Conservation (phyloP, 176 grass and related monocot species). For the Luzula sylvatica region DNA sequence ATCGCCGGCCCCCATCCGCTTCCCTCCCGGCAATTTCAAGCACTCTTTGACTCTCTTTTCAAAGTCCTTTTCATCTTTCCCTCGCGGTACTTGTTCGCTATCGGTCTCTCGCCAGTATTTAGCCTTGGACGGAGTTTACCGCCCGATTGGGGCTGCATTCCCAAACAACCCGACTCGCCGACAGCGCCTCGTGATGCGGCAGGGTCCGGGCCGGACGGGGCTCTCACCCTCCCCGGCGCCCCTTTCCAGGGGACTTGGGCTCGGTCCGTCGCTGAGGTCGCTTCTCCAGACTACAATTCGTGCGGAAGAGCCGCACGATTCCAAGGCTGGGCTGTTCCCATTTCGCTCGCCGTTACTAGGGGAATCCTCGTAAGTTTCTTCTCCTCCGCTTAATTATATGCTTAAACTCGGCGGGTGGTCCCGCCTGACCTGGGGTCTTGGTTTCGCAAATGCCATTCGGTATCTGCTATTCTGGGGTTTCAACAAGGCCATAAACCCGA, state of each 20-base stretch:
- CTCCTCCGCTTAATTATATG: conserved; percentile 40
- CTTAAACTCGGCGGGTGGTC: too few relatives aligned
- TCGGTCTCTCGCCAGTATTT: conserved; percentile 42
- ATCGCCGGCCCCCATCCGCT: conserved; percentile 56
- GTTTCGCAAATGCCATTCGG: too few relatives aligned
- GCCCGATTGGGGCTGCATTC: too few relatives aligned
- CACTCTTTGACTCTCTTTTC: conserved; percentile 50
- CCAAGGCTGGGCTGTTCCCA: conserved; percentile 26
- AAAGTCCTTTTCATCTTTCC: conserved; percentile 34
- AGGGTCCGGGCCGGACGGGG: conserved; percentile 26
- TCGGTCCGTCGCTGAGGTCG: too few relatives aligned
- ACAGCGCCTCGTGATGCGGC: conserved; percentile 24
- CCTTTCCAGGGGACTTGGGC: conserved; percentile 27
- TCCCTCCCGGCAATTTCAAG: conserved; percentile 70
- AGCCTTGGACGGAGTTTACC: conserved; percentile 39
- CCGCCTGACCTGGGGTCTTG: too few relatives aligned
- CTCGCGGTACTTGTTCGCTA: conserved; percentile 47
- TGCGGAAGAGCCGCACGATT: too few relatives aligned
- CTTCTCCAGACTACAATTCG: too few relatives aligned
- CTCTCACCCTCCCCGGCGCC: conserved; percentile 28
- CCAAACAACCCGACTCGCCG: too few relatives aligned
- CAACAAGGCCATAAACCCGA: too few relatives aligned
- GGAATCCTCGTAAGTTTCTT: conserved; percentile 42
- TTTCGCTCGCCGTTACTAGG: conserved; percentile 38
- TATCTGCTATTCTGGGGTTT: too few relatives aligned